These are phyloP conservation scores for Haematococcus sp. DNA, from an alignment of 139 green algal genomes.

Conservation along the genomic window DNA sequence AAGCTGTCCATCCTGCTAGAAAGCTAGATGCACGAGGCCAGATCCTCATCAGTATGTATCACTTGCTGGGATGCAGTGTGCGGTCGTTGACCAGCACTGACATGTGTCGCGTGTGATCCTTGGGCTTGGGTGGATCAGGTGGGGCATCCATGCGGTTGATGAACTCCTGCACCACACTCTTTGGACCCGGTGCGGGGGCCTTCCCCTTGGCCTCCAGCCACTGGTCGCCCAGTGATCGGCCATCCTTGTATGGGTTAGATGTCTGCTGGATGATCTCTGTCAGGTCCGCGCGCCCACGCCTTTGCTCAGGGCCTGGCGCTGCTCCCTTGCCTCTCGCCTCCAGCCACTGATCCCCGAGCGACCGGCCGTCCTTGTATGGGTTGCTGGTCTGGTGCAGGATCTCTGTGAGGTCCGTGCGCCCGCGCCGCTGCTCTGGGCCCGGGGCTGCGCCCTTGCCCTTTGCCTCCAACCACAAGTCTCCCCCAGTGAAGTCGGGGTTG, in stretches of 20 bases:
- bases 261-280: conserved; percentile 39
- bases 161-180: conserved; percentile 1
- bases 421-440: conserved; percentile 38
- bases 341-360: conserved; percentile 35
- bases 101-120: background rate
- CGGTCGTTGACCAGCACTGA: background rate
- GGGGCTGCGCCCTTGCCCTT: conserved; percentile 28
- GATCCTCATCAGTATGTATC: too few species aligned
- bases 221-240: conserved; percentile 16
- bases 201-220: conserved; percentile 51
- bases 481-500: conserved; percentile 8
- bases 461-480: conserved; percentile 13
- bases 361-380: conserved; percentile 18
- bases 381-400: conserved; percentile 35
- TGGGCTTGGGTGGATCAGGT: background rate
- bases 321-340: conserved; percentile 35
- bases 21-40: too few species aligned
- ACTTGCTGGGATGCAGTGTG: background rate
- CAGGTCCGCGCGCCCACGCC: conserved; percentile 29
- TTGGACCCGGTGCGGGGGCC: background rate
- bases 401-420: conserved; percentile 37
- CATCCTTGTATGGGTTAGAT: conserved; percentile 28
- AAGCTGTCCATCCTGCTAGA: too few species aligned
- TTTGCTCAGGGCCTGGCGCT: conserved; percentile 24
- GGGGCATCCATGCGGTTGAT: background rate